Conservation (phyloP, 306 rosid genomes). For the Quercus wislizeni region DNA sequence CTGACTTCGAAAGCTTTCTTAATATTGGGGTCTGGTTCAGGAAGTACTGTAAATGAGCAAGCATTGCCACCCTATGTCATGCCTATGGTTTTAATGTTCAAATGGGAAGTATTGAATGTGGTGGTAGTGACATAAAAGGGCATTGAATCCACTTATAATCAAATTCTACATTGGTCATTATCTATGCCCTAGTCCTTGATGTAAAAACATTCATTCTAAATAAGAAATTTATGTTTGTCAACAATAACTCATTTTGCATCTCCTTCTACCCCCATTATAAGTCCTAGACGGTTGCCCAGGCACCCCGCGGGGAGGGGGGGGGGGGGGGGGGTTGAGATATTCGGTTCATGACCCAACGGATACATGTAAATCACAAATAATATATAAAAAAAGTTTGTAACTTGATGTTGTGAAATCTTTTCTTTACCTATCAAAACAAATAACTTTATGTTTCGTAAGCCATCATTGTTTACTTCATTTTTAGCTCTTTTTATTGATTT, state of each 20-base stretch:
- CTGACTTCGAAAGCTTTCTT: constrained; percentile 85
- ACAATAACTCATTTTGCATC: too few relatives aligned
- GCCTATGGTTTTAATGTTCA: neutral
- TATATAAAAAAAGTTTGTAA: too few relatives aligned
- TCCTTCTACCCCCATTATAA: too few relatives aligned
- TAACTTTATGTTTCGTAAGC: neutral
- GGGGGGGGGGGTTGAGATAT: too few relatives aligned
- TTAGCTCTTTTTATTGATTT: neutral
- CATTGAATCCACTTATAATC: neutral
- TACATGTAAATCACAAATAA: too few relatives aligned
- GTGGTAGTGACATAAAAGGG: neutral
- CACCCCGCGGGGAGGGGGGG: too few relatives aligned
- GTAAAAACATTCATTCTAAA: too few relatives aligned
- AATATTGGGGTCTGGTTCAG: constrained; percentile 87
- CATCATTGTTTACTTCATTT: neutral
- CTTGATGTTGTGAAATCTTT: too few relatives aligned
- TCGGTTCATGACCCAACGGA: too few relatives aligned
- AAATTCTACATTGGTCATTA: neutral
- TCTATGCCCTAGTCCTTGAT: neutral
- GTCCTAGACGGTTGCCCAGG: too few relatives aligned
- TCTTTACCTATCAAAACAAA: too few relatives aligned
- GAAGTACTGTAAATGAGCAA: constrained; percentile 59
- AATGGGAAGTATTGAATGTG: neutral
- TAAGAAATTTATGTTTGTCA: too few relatives aligned
- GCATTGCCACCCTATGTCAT: neutral